Evolutionary conservation across 169 alveolate genomes (phyloP).

Genomic region (Eimeria tenella): DNA sequence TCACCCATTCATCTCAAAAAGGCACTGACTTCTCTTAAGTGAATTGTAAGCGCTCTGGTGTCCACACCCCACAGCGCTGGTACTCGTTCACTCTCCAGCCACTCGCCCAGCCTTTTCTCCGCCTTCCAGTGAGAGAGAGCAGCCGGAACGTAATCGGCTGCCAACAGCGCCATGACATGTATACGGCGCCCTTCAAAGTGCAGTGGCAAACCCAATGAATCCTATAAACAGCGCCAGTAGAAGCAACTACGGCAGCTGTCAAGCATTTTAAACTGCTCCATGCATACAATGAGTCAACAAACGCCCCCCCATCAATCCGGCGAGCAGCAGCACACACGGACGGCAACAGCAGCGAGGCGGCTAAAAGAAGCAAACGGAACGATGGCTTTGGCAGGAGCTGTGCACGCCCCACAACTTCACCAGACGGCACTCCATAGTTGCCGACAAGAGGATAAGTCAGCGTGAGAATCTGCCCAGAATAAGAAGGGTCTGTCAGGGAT

Average conservation of each 20-base stretch:
- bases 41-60: slow-evolving; percentile 92
- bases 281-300: neutral
- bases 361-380: neutral
- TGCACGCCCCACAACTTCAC: slow-evolving; percentile 82
- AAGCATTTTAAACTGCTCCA: too few relatives aligned
- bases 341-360: slow-evolving; percentile 2
- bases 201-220: slow-evolving; percentile 85
- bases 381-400: neutral
- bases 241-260: neutral
- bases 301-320: neutral
- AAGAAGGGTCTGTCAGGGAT: slow-evolving; percentile 92
- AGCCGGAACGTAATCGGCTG: slow-evolving; percentile 86
- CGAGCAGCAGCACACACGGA: neutral
- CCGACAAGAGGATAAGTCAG: slow-evolving; percentile 92
- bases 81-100: slow-evolving; percentile 83
- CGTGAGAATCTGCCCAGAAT: slow-evolving; percentile 90
- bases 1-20: neutral
- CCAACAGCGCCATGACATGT: slow-evolving; percentile 87
- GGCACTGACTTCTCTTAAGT: slow-evolving; percentile 81
- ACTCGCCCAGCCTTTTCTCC: slow-evolving; percentile 78
- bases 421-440: slow-evolving; percentile 91
- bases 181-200: slow-evolving; percentile 87
- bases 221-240: slow-evolving; percentile 56
- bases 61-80: slow-evolving; percentile 89
- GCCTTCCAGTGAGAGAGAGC: slow-evolving; percentile 85